These are phyloP conservation scores for Pseudogymnoascus sp. DNA, from an alignment of 2,329 filamentous ascomycete genomes.

Conservation along the genomic window DNA sequence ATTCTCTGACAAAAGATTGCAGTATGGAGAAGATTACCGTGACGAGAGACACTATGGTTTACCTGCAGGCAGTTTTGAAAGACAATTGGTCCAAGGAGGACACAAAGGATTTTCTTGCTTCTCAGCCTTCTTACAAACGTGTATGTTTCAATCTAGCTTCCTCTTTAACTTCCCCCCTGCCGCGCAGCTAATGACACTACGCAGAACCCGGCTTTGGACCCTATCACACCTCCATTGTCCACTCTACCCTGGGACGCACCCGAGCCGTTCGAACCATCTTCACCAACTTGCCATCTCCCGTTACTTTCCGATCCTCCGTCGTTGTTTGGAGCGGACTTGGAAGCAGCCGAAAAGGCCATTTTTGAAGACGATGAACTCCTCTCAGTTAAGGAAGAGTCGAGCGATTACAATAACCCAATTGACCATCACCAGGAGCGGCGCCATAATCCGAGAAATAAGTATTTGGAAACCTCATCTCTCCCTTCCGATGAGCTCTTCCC, in stretches of 20 bases:
- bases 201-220: constrained; percentile 18
- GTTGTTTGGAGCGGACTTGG: constrained; percentile 15
- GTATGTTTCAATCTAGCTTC: constrained; percentile 13
- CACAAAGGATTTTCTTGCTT: constrained; percentile 15
- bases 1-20: constrained; percentile 17
- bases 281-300: constrained; percentile 12
- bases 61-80: constrained; percentile 17
- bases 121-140: constrained; percentile 16
- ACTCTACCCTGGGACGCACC: constrained; percentile 13
- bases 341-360: constrained; percentile 20
- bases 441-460: not conserved
- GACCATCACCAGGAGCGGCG: not conserved
- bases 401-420: not conserved
- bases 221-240: constrained; percentile 26
- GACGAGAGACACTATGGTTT: constrained; percentile 20
- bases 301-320: constrained; percentile 14
- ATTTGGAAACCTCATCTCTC: not conserved
- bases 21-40: constrained; percentile 23
- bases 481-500: not conserved
- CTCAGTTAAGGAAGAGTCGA: not conserved
- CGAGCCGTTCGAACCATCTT: constrained; percentile 20
- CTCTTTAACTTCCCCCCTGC: not conserved
- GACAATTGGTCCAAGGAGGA: constrained; percentile 19
- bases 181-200: not conserved
- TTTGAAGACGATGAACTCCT: constrained; percentile 22